Percentiles rank a stretch among this genome's conserved stretches.
Conservation (phyloP, 1,284 basidiomycete species). For the Ceratobasidium sp. region DNA sequence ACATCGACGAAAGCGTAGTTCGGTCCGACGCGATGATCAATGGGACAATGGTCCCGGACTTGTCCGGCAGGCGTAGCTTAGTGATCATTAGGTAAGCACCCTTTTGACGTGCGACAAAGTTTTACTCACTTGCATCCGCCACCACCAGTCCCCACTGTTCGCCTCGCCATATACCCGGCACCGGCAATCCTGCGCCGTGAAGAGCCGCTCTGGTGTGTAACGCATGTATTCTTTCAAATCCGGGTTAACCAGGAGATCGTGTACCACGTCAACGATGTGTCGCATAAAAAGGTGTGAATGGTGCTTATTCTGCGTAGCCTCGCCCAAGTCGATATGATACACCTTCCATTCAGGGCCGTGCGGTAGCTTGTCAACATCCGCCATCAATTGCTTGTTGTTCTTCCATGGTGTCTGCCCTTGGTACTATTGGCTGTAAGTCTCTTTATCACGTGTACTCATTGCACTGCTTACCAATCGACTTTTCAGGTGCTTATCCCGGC, state of each 20-base stretch:
- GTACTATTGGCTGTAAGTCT: not conserved
- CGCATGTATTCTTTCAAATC: slow-evolving; percentile 16
- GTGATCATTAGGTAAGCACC: not conserved
- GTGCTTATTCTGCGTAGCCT: slow-evolving; percentile 33
- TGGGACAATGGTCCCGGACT: not conserved
- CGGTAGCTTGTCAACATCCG: slow-evolving; percentile 50
- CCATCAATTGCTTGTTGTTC: slow-evolving; percentile 48
- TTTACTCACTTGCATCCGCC: slow-evolving; percentile 33
- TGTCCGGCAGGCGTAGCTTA: not conserved
- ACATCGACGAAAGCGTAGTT: not conserved
- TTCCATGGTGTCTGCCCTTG: not conserved
- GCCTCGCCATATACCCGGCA: slow-evolving; percentile 34
- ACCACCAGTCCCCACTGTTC: slow-evolving; percentile 44
- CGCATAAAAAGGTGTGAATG: slow-evolving; percentile 51
- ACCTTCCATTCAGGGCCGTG: slow-evolving; percentile 50
- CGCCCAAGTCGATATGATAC: not conserved
- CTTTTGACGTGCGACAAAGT: not conserved
- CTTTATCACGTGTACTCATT: not conserved
- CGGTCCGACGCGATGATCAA: not conserved
- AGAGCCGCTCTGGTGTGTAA: slow-evolving; percentile 23
- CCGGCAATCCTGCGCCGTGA: not conserved
- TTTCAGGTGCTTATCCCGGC: slow-evolving; percentile 2
- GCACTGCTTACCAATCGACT: slow-evolving; percentile 2
- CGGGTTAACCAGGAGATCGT: slow-evolving; percentile 49
- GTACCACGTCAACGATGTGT: slow-evolving; percentile 54